Evolutionary conservation across 148 eudicot species (phyloP).

Genomic region (Fagopyrum tataricum): DNA sequence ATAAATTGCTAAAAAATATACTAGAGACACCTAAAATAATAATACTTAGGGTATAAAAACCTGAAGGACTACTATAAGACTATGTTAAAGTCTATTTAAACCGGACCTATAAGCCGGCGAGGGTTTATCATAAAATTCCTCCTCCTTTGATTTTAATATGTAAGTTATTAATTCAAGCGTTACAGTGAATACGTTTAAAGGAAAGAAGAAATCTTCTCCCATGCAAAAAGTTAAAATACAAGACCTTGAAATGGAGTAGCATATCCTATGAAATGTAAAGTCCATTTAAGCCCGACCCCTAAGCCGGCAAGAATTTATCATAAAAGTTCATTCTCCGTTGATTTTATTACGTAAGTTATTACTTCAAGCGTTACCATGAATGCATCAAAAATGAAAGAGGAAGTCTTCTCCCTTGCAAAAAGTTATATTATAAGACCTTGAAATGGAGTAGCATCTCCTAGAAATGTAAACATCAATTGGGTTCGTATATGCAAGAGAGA

Average conservation of each 20-base stretch:
- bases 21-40: no score
- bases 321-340: slow-evolving; percentile 40
- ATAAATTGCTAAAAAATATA: no score
- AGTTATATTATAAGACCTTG: slow-evolving; percentile 28
- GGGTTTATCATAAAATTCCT: no score
- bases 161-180: slow-evolving; percentile 69
- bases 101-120: no score
- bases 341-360: slow-evolving; percentile 77
- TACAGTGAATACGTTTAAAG: slow-evolving; percentile 73
- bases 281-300: no score
- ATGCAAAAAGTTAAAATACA: slow-evolving; percentile 43
- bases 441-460: not conserved
- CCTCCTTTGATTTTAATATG: slow-evolving; percentile 25
- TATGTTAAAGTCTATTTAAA: no score
- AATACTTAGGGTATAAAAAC: no score
- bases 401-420: slow-evolving; percentile 40
- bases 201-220: slow-evolving; percentile 46
- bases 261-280: not conserved
- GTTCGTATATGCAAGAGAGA: not conserved
- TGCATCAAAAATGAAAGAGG: slow-evolving; percentile 72
- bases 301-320: no score
- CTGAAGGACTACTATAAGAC: no score
- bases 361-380: slow-evolving; percentile 71
- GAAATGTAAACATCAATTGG: not conserved
- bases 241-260: slow-evolving; percentile 1